These are phyloP conservation scores for Backusella liffmaniae DNA, from an alignment of 192 early-diverging fungal species.

Conservation along the genomic window DNA sequence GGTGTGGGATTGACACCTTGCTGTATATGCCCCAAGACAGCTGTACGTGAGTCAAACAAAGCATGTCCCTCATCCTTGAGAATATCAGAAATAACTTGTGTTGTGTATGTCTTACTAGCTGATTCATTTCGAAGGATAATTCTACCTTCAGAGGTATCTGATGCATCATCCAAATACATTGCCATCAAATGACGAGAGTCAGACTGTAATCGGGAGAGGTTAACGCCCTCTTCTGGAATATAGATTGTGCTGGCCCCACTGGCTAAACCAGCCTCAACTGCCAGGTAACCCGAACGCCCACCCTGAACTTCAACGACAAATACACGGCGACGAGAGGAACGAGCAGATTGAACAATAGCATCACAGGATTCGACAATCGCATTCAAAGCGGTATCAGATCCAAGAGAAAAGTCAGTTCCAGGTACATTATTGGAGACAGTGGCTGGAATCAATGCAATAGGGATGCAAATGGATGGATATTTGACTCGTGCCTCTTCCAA, in stretches of 20 bases:
- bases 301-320: conserved; percentile 98
- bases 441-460: conserved; percentile 91
- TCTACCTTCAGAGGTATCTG: conserved; percentile 75
- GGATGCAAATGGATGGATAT: conserved; percentile 95
- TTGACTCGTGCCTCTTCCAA: conserved; percentile 67
- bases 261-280: conserved; percentile 79
- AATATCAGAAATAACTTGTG: conserved; percentile 86
- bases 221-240: conserved; percentile 91
- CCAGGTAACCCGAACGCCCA: conserved; percentile 90
- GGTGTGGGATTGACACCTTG: conserved; percentile 93
- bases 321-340: conserved; percentile 84
- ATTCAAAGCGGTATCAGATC: conserved; percentile 92
- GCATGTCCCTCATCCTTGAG: conserved; percentile 84
- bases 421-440: conserved; percentile 98
- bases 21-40: conserved; percentile 92
- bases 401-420: conserved; percentile 92
- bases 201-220: conserved; percentile 72
- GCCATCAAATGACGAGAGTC: conserved; percentile 79
- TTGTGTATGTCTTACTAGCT: conserved; percentile 82
- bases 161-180: conserved; percentile 75
- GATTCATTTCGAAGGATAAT: conserved; percentile 81
- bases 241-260: conserved; percentile 87
- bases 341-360: conserved; percentile 89
- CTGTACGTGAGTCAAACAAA: conserved; percentile 87
- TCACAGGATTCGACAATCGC: conserved; percentile 91